Evolutionary conservation across 78 protist species (phyloP).

Genomic region (Reticulomyxa filosa): DNA sequence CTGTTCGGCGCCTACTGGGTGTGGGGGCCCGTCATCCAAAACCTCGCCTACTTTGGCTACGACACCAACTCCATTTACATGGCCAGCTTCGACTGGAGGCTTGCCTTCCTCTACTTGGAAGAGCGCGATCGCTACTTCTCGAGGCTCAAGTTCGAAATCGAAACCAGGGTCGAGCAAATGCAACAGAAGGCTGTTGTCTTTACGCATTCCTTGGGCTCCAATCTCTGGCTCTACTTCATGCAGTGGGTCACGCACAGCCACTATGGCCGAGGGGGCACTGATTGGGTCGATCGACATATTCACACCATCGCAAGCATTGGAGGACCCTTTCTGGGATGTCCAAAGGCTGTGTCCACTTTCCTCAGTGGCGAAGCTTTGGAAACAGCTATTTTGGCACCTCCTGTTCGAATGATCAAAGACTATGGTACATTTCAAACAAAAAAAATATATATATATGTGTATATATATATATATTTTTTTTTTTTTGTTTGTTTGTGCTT

Average conservation of each 20-base stretch:
- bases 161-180: background rate
- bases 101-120: conserved; percentile 2
- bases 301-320: background rate
- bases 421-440: too few relatives aligned
- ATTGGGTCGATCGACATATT: conserved; percentile 12
- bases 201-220: conserved; percentile 19
- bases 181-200: conserved; percentile 4
- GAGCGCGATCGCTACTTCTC: conserved; percentile 3
- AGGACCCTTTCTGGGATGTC: background rate
- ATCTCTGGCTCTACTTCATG: conserved; percentile 2
- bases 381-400: too few relatives aligned
- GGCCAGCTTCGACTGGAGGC: conserved; percentile 16
- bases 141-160: background rate
- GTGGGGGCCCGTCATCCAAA: conserved; percentile 13
- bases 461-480: too few relatives aligned
- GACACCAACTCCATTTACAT: background rate
- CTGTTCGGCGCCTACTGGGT: conserved; percentile 23
- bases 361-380: too few relatives aligned
- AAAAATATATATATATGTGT: too few relatives aligned
- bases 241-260: conserved; percentile 6
- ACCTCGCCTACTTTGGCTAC: conserved; percentile 26
- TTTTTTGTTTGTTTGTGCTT: too few relatives aligned
- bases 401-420: too few relatives aligned
- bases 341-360: too few relatives aligned
- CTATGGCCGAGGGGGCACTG: background rate